Conservation (phyloP, 2,329 filamentous ascomycete genomes). For the Gnomoniopsis sp. region DNA sequence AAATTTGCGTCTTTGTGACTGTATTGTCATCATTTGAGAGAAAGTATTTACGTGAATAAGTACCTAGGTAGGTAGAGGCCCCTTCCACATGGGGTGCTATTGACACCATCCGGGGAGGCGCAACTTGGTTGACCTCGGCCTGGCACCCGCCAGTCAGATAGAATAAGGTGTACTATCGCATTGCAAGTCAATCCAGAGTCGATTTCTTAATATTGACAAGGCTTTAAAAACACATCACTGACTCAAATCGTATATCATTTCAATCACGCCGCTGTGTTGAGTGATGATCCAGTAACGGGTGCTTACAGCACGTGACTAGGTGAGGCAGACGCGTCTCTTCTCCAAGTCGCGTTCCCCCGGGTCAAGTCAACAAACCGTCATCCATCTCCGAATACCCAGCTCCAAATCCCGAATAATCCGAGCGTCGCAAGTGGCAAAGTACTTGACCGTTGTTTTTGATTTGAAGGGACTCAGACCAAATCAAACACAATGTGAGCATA, state of each 20-base stretch:
- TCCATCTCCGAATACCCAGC: background rate
- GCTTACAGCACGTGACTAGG: slow-evolving; percentile 11
- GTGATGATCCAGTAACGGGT: too few relatives aligned
- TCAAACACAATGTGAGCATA: slow-evolving; percentile 9
- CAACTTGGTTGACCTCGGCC: too few relatives aligned
- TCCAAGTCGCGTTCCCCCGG: slow-evolving; percentile 10
- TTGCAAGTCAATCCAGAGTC: too few relatives aligned
- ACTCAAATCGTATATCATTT: background rate
- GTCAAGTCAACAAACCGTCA: slow-evolving; percentile 16
- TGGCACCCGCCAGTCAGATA: too few relatives aligned
- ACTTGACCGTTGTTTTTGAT: background rate
- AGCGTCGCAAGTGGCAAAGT: background rate
- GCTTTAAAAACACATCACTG: background rate
- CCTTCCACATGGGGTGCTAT: too few relatives aligned
- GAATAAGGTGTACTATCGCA: too few relatives aligned
- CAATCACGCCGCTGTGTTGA: background rate
- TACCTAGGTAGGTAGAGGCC: too few relatives aligned
- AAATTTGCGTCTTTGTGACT: too few relatives aligned
- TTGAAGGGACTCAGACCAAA: background rate
- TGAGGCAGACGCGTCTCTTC: slow-evolving; percentile 19
- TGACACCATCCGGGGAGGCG: too few relatives aligned
- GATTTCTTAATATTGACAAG: background rate
- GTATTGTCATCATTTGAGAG: too few relatives aligned
- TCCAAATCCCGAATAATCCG: background rate
- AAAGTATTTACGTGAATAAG: too few relatives aligned